Evolutionary conservation across 202 grass and related monocot genomes (phyloP), one percentile per base, ranked within the genome.

Genomic region (Panicum virgatum): DNA sequence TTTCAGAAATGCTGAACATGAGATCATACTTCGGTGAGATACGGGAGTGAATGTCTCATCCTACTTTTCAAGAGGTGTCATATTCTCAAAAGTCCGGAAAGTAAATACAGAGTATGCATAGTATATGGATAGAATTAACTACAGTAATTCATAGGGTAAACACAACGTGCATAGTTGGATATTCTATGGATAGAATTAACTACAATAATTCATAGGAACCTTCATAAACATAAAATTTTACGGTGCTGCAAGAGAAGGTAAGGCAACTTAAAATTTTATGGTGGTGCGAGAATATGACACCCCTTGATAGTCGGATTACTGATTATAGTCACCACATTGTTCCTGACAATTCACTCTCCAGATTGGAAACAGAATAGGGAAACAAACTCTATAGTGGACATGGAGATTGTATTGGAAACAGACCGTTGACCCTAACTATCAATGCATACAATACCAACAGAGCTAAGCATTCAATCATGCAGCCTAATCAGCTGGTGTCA

Each of bases 221-320:
- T 51, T 51, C 13, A 26, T 65, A 62, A 77, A 62, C 44, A 18
- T 13, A 12, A 50, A 78, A 78, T 34, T 53, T 36, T 65, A 78
- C n/a, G 19, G 7, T 1, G 6, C 27, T 22, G 40, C 3, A 1
- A 47, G 5, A 30, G 62, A 45, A 37, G 10, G 56, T 50, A 48
- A 65, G 29, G 44, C 27, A 65, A 37, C 48, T 38, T n/a, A n/a
- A n/a, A n/a, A n/a, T n/a, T n/a, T n/a, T n/a, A n/a, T n/a, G n/a
- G n/a, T n/a, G n/a, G n/a, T n/a, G n/a, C n/a, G n/a, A n/a, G n/a
- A n/a, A n/a, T n/a, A n/a, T n/a, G n/a, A n/a, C n/a, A n/a, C n/a
- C n/a, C n/a, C n/a, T n/a, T n/a, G n/a, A 9, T n/a, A 10, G 36
- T 5, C 23, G 20, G 59, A 12, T 63, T 50, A 50, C 27, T 3